Evolutionary conservation across 2,329 filamentous ascomycete genomes (phyloP), one percentile per base, ranked within the genome.

Genomic region (Paecilomyces sp.): DNA sequence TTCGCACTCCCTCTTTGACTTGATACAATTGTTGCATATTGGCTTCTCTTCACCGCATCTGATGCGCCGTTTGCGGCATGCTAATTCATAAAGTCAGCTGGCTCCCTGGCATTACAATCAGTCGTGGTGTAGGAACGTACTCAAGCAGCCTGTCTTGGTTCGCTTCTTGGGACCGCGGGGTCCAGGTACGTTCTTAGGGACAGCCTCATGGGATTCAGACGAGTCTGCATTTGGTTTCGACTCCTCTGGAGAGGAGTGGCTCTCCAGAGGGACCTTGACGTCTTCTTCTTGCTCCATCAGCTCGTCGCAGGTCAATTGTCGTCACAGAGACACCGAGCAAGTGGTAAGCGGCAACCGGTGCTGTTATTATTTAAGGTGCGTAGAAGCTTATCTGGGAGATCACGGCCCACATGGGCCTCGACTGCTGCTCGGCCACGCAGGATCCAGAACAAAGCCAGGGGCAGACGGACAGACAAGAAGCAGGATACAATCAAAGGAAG

Each of bases 121-220:
- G 30, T 15, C 52, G 6, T 25, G 25, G 30, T 36, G 25, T 28
- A 24, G 13, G 18, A 9, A 81, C 88, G 74, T 82, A 92, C 89
- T 97, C 62, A 96, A 77, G 72, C 92, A 97, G 13, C 92, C 92
- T 1, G 92, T 96, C 78, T 97, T 97, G 57, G 92, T 96, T 68
- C 92, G 82, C 73, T 88, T 91, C 67, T 85, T 83, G 24, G 80
- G 73, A 24, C 57, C 61, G 61, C 67, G 72, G 53, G 67, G 67
- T 22, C 63, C 51, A 47, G 63, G 59, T 15, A 64, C 58, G 57
- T 66, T 66, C 54, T 64, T 67, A 11, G 58, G 47, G 22, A 55
- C 64, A 33, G 62, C 58, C 56, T 67, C 64, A 7, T 57, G 28
- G 11, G 59, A 41, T 12, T 56, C 31, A 56, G 54, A 25, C 33